Conservation (phyloP, 441 rosid species). For the Corymbia citriodora region DNA sequence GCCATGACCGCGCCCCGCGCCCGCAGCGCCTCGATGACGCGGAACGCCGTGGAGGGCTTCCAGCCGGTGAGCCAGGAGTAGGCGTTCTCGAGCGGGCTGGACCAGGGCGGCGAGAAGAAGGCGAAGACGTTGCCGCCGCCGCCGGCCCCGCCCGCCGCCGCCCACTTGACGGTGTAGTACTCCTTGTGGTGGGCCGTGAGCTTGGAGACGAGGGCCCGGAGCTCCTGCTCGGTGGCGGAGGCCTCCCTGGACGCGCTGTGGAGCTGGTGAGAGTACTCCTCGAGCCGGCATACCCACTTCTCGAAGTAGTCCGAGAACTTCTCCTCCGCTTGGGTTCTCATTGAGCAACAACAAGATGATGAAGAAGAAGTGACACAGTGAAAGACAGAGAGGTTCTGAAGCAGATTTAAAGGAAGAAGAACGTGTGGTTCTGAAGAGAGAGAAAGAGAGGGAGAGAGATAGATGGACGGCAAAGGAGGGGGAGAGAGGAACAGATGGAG, state of each 20-base stretch:
- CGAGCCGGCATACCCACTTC: constrained; percentile 51
- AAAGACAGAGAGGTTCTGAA: background rate
- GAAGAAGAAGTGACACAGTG: background rate
- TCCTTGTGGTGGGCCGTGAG: constrained; percentile 71
- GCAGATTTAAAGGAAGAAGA: too few relatives aligned
- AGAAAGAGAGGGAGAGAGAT: background rate
- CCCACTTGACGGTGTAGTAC: constrained; percentile 77
- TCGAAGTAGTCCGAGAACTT: constrained; percentile 47
- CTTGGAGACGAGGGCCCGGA: constrained; percentile 40
- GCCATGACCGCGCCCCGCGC: constrained; percentile 18
- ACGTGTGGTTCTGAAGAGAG: background rate
- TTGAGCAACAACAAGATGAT: background rate
- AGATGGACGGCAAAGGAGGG: background rate
- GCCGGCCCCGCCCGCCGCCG: constrained; percentile 20
- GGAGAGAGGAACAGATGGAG: constrained; percentile 20
- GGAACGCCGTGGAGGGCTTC: constrained; percentile 58
- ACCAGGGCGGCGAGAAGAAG: constrained; percentile 60
- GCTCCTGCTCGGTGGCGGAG: constrained; percentile 17
- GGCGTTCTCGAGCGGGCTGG: constrained; percentile 48
- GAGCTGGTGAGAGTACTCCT: constrained; percentile 36
- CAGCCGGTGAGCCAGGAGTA: constrained; percentile 77
- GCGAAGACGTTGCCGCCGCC: constrained; percentile 40
- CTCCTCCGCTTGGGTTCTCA: constrained; percentile 34
- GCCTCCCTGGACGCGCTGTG: constrained; percentile 16
- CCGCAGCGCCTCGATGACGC: constrained; percentile 38